These are phyloP conservation scores for Butyriboletus appendiculatus DNA, from an alignment of 1,284 basidiomycete genomes.

Conservation along the genomic window DNA sequence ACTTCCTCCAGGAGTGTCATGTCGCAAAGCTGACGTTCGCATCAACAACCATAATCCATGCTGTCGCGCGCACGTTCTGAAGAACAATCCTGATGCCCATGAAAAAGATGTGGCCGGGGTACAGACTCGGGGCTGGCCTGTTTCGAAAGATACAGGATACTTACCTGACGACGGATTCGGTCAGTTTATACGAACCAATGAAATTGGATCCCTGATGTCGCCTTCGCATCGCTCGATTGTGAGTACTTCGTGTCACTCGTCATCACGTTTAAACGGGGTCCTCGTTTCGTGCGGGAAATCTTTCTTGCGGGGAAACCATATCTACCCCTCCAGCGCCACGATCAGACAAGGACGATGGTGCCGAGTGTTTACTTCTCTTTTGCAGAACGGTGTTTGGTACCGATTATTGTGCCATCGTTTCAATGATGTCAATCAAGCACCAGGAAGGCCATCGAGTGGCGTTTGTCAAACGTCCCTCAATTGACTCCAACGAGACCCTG, in stretches of 20 bases:
- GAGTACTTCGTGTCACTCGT: background rate
- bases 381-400: background rate
- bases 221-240: too few relatives aligned
- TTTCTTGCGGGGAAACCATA: background rate
- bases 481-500: background rate
- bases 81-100: background rate
- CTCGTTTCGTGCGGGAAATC: background rate
- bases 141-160: background rate
- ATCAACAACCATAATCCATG: background rate
- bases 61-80: background rate
- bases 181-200: background rate
- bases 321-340: background rate
- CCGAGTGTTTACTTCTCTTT: background rate
- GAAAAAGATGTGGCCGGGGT: background rate
- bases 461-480: background rate
- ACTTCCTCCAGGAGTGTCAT: background rate
- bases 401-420: background rate
- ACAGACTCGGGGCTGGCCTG: background rate
- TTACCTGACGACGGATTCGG: background rate
- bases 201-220: background rate
- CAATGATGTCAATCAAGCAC: background rate
- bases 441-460: background rate
- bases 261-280: background rate
- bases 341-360: background rate
- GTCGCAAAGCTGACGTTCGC: background rate